Conservation (phyloP, 179 eudicot genomes). For the Beta macrorhiza region DNA sequence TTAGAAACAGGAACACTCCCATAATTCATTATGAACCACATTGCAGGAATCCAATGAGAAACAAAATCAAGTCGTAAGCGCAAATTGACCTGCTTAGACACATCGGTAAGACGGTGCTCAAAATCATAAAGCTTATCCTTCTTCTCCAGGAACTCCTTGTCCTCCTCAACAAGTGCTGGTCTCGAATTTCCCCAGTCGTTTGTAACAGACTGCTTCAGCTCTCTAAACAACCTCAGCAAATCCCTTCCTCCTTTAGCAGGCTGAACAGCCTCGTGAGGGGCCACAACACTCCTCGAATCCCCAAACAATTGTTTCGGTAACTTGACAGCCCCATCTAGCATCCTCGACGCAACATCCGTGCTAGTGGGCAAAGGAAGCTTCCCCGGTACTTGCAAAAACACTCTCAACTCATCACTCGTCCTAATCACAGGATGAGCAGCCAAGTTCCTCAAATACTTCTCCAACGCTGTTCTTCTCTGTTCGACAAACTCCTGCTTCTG, state of each 20-base stretch:
- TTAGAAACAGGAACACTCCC: conserved; percentile 4
- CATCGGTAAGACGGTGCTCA: conserved; percentile 63
- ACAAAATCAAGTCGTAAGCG: not conserved
- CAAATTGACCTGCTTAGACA: conserved; percentile 74
- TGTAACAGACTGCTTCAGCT: conserved; percentile 72
- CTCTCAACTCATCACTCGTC: conserved; percentile 86
- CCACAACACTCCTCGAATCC: conserved; percentile 50
- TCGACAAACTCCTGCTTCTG: conserved; percentile 97
- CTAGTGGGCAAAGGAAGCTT: conserved; percentile 70
- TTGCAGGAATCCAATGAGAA: not conserved
- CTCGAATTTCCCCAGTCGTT: conserved; percentile 80
- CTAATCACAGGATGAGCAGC: conserved; percentile 70
- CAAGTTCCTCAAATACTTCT: conserved; percentile 69
- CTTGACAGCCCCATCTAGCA: conserved; percentile 85
- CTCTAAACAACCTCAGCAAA: conserved; percentile 77
- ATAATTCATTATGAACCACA: conserved; percentile 9
- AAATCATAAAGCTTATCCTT: conserved; percentile 67
- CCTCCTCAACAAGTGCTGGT: conserved; percentile 72
- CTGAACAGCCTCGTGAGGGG: conserved; percentile 70
- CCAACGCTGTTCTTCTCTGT: conserved; percentile 69
- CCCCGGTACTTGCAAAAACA: conserved; percentile 82
- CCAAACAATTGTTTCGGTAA: conserved; percentile 77
- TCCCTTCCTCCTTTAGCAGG: conserved; percentile 90
- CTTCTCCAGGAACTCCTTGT: conserved; percentile 74
- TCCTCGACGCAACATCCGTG: conserved; percentile 72